Percentiles rank a stretch among this genome's conserved stretches.
phyloP scores from a whole-genome alignment of 768 basidiomycete species.

The Trametes coccinea region DNA sequence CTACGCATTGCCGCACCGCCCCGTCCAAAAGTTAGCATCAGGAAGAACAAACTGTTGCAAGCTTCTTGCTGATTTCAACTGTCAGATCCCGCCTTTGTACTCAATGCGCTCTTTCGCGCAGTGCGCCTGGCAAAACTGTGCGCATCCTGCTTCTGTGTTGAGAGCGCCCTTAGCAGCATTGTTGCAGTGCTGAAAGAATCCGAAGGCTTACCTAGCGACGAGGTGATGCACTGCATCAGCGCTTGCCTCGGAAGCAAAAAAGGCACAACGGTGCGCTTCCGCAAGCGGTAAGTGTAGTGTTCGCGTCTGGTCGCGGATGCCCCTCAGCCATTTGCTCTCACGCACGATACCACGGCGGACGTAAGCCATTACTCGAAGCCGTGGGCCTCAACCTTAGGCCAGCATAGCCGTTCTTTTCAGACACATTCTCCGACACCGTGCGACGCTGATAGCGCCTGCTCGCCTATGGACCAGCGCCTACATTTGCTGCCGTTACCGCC shows the following conservation, averaged over 20 bases:
- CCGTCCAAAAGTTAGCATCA: neutral
- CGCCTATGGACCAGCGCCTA: neutral
- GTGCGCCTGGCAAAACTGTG: too few relatives aligned
- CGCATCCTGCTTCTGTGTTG: too few relatives aligned
- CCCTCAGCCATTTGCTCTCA: neutral
- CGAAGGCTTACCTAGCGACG: neutral
- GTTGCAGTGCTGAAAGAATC: neutral
- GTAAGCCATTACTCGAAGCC: too few relatives aligned
- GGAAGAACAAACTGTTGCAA: neutral
- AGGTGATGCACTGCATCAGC: conserved; percentile 11
- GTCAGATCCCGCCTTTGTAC: neutral
- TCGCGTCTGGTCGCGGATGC: conserved; percentile 1
- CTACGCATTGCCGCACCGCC: neutral
- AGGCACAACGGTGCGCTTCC: conserved; percentile 5
- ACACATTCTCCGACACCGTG: neutral
- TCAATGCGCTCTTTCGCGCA: neutral
- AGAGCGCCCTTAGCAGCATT: too few relatives aligned
- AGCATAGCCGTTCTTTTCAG: neutral
- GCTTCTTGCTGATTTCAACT: conserved; percentile 6
- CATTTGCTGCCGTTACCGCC: conserved; percentile 2
- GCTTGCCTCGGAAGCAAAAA: neutral
- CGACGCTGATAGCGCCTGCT: neutral
- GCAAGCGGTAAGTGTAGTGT: conserved; percentile 13
- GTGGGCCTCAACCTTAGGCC: too few relatives aligned
- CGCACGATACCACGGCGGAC: too few relatives aligned